Evolutionary conservation across 176 grass and related monocot species (phyloP).

Genomic region (Eragrostis curvula): DNA sequence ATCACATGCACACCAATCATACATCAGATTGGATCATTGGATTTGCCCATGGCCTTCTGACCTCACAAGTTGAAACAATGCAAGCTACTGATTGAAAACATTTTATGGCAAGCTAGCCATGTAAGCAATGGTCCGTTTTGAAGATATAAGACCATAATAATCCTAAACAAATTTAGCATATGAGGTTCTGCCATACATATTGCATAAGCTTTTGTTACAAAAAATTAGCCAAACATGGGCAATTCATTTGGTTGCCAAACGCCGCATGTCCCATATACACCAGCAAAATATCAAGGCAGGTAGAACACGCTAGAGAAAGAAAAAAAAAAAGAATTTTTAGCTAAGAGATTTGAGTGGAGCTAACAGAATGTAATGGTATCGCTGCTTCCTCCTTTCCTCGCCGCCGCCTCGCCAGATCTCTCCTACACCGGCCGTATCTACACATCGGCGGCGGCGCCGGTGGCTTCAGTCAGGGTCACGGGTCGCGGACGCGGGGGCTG

Average conservation of each 20-base stretch:
- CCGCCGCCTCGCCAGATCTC: conserved; percentile 50
- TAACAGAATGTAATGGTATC: conserved; percentile 51
- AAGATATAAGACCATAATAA: conserved; percentile 15
- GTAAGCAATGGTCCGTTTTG: conserved; percentile 1
- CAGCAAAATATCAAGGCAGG: conserved; percentile 48
- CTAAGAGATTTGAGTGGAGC: conserved; percentile 43
- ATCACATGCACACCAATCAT: background rate
- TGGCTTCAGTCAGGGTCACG: conserved; percentile 16
- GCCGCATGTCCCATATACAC: conserved; percentile 54
- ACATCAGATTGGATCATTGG: background rate
- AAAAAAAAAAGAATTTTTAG: conserved; percentile 19
- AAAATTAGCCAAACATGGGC: conserved; percentile 45
- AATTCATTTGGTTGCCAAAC: conserved; percentile 31
- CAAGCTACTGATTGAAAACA: background rate
- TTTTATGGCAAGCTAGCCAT: background rate
- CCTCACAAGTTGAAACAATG: conserved; percentile 26
- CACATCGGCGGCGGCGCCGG: conserved; percentile 36
- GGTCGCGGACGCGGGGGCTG: conserved; percentile 70
- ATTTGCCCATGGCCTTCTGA: background rate
- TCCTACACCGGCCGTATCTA: conserved; percentile 54
- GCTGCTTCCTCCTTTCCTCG: conserved; percentile 33
- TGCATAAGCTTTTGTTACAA: conserved; percentile 54
- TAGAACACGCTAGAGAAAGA: conserved; percentile 51
- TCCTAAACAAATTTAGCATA: conserved; percentile 43
- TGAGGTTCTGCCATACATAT: conserved; percentile 46